Percentiles rank a stretch among this genome's conserved stretches.
Evolutionary conservation across 495 filamentous ascomycete genomes (phyloP).

Genomic region (Lichina pygmaea): DNA sequence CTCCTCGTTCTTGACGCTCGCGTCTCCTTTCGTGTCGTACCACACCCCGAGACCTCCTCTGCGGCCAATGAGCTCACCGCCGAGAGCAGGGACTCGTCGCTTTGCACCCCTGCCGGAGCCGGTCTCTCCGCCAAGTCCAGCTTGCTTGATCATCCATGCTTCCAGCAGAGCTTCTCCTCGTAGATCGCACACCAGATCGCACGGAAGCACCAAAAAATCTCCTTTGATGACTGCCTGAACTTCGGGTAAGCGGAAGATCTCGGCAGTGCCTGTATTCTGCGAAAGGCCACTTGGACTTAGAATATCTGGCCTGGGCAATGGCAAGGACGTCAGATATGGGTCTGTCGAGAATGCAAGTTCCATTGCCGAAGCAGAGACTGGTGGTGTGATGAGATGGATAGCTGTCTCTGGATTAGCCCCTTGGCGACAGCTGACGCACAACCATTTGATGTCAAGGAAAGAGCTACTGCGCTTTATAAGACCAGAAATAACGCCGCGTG

Average conservation of each 20-base stretch:
- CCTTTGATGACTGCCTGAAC: conserved; percentile 41
- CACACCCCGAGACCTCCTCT: conserved; percentile 64
- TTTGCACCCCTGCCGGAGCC: conserved; percentile 12
- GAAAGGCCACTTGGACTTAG: conserved; percentile 45
- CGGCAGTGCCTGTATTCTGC: conserved; percentile 60
- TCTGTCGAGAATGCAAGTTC: conserved; percentile 60
- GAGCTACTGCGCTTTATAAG: no score
- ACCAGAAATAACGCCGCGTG: no score
- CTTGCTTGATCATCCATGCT: conserved; percentile 73
- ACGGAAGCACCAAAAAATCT: conserved; percentile 78
- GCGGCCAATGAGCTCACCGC: conserved; percentile 26
- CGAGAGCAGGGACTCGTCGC: conserved; percentile 14
- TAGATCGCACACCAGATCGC: conserved; percentile 80
- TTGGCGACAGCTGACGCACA: no score
- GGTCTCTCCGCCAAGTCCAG: conserved; percentile 27
- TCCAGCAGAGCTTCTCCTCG: conserved; percentile 57
- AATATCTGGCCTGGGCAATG: conserved; percentile 44
- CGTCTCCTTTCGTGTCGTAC: conserved; percentile 57
- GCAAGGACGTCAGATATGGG: conserved; percentile 59
- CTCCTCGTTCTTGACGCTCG: conserved; percentile 60
- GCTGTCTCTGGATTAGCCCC: conserved; percentile 17
- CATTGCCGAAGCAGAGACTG: conserved; percentile 41
- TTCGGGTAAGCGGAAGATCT: conserved; percentile 62
- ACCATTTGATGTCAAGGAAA: no score
- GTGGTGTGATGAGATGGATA: conserved; percentile 63